Percentiles rank a stretch among this genome's conserved stretches.
Evolutionary conservation across 2,329 filamentous ascomycete genomes (phyloP).

Genomic region (Colletotrichum sp.): DNA sequence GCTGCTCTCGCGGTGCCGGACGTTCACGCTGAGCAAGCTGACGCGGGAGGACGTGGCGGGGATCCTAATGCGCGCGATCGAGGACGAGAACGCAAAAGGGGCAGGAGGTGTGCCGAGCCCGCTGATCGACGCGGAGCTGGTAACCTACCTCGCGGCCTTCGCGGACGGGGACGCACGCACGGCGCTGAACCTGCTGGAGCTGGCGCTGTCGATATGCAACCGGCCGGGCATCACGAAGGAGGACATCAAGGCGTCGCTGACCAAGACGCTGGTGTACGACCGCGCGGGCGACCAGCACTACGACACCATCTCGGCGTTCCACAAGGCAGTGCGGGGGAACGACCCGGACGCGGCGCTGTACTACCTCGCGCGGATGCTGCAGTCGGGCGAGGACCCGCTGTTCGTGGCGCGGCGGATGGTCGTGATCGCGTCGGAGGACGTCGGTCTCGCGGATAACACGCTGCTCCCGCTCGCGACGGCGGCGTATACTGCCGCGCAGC

Average conservation of each 20-base stretch:
- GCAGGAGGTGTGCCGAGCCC: slow-evolving; percentile 41
- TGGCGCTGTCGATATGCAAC: slow-evolving; percentile 78
- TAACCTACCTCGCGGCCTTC: slow-evolving; percentile 84
- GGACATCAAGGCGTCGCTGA: slow-evolving; percentile 81
- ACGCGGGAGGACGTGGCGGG: slow-evolving; percentile 71
- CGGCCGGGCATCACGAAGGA: slow-evolving; percentile 72
- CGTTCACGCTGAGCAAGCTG: slow-evolving; percentile 84
- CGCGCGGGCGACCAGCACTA: slow-evolving; percentile 96
- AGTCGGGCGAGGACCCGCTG: slow-evolving; percentile 90
- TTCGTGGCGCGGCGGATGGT: slow-evolving; percentile 93
- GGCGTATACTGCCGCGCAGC: slow-evolving; percentile 85
- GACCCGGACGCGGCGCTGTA: slow-evolving; percentile 90
- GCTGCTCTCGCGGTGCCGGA: slow-evolving; percentile 86
- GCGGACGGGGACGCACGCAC: slow-evolving; percentile 93
- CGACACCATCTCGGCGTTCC: slow-evolving; percentile 95
- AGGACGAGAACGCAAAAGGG: slow-evolving; percentile 49
- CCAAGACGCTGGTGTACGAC: slow-evolving; percentile 94
- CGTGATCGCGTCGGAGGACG: slow-evolving; percentile 92
- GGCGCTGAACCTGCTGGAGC: slow-evolving; percentile 88
- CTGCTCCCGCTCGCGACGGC: slow-evolving; percentile 86
- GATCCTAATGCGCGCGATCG: slow-evolving; percentile 80
- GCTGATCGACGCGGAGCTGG: slow-evolving; percentile 77
- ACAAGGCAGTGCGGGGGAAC: slow-evolving; percentile 91
- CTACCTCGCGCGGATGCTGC: slow-evolving; percentile 94
- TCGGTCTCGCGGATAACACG: slow-evolving; percentile 86